phyloP scores from a whole-genome alignment of 2,329 filamentous ascomycete genomes.

The Fusarium sp. region DNA sequence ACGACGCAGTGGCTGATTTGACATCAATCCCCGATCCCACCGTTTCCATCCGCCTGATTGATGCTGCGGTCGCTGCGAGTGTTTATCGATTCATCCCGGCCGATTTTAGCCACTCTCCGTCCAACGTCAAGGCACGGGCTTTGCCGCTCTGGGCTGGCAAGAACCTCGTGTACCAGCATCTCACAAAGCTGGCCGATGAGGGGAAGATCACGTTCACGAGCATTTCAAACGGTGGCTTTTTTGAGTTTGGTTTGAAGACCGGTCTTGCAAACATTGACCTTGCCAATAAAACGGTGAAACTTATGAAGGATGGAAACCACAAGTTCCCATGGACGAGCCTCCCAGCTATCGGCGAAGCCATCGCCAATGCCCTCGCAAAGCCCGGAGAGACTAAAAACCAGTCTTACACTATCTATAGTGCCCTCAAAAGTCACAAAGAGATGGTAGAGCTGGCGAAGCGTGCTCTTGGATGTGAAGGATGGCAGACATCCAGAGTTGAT shows the following conservation, averaged over 20 bases:
- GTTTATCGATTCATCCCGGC: not conserved
- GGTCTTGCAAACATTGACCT: not conserved
- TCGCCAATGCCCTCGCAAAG: not conserved
- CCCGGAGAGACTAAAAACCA: not conserved
- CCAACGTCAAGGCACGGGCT: not conserved
- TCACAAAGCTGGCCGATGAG: not conserved
- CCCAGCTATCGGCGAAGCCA: not conserved
- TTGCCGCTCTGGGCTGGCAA: not conserved
- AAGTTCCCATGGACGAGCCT: not conserved
- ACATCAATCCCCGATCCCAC: not conserved
- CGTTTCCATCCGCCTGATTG: not conserved
- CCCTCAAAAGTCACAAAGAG: not conserved
- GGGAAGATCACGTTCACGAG: not conserved
- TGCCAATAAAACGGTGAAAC: not conserved
- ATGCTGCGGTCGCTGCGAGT: not conserved
- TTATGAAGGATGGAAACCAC: not conserved
- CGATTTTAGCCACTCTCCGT: not conserved
- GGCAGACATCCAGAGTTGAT: not conserved
- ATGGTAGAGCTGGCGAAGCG: not conserved
- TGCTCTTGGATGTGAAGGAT: not conserved
- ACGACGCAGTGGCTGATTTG: not conserved
- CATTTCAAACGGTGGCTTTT: not conserved
- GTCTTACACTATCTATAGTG: not conserved
- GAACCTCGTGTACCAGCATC: not conserved
- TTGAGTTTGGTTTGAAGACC: not conserved